A percentile compares a stretch with the other conserved stretches of the same genome.
Evolutionary conservation across 179 eudicot genomes (phyloP).

Genomic region (Spergularia azorica): DNA sequence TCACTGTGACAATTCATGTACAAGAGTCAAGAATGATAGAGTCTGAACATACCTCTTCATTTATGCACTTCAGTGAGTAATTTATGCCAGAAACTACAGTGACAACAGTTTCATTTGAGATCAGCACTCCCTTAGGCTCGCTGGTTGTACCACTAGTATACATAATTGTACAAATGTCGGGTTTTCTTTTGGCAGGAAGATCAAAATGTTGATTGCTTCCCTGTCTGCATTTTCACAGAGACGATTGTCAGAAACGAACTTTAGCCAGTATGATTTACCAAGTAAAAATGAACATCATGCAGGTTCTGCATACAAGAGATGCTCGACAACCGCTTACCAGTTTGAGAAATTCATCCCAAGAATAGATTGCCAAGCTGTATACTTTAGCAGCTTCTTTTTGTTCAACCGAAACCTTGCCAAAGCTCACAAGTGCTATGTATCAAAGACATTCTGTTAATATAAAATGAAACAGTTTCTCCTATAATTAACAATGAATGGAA

Average conservation of each 20-base stretch:
- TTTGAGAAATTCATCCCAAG: slow-evolving; percentile 83
- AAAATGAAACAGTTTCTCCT: background rate
- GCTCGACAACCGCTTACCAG: slow-evolving; percentile 49
- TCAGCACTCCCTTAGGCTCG: slow-evolving; percentile 95
- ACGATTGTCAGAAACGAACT: slow-evolving; percentile 13
- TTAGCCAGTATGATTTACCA: background rate
- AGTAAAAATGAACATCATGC: background rate
- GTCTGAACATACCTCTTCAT: slow-evolving; percentile 57
- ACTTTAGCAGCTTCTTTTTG: slow-evolving; percentile 54
- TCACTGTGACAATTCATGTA: background rate
- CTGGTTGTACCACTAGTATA: slow-evolving; percentile 98
- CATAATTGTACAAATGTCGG: slow-evolving; percentile 90
- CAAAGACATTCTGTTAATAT: slow-evolving; percentile 3
- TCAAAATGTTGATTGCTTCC: slow-evolving; percentile 54
- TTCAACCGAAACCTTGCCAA: slow-evolving; percentile 59
- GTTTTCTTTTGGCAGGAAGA: slow-evolving; percentile 67
- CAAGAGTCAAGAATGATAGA: background rate
- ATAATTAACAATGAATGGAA: background rate
- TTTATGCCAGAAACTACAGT: slow-evolving; percentile 76
- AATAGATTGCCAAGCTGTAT: slow-evolving; percentile 54
- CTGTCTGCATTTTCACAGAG: slow-evolving; percentile 32
- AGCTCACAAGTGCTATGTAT: slow-evolving; percentile 80
- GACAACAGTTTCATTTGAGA: slow-evolving; percentile 74
- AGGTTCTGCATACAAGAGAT: no score
- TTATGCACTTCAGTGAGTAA: slow-evolving; percentile 66